Conservation (phyloP, 73 alveolate species). For the Urostyla sp. region DNA sequence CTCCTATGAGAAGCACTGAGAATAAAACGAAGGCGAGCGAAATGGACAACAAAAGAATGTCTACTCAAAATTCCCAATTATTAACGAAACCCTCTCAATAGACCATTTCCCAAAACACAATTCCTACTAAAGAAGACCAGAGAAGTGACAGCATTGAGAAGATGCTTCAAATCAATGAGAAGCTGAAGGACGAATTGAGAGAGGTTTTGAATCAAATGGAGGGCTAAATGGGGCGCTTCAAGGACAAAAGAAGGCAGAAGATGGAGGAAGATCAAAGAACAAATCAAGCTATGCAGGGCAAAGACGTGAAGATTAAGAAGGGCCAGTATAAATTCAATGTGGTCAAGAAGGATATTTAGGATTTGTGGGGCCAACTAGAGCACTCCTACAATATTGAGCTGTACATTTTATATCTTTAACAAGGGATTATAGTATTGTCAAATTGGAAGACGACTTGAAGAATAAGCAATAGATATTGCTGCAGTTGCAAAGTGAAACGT, state of each 20-base stretch:
- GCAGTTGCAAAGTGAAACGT: constrained; percentile 16
- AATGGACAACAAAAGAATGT: too few species aligned
- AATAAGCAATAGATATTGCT: constrained; percentile 19
- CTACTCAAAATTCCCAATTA: too few species aligned
- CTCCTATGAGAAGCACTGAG: too few species aligned
- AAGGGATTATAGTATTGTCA: constrained; percentile 11
- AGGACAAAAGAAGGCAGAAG: constrained; percentile 45
- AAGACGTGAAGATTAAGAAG: constrained; percentile 47
- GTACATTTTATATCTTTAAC: too few species aligned
- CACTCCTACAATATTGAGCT: constrained; percentile 66
- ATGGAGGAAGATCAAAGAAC: constrained; percentile 18
- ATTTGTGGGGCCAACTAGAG: constrained; percentile 63
- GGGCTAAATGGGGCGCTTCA: not conserved
- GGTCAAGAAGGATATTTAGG: constrained; percentile 52
- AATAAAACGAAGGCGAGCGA: too few species aligned
- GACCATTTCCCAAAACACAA: too few species aligned
- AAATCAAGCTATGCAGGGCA: constrained; percentile 10
- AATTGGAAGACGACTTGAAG: constrained; percentile 64
- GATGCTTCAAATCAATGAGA: constrained; percentile 49
- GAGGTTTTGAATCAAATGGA: constrained; percentile 50
- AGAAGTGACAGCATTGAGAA: constrained; percentile 38
- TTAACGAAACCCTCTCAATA: too few species aligned
- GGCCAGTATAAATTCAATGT: constrained; percentile 13
- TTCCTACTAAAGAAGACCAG: not conserved
- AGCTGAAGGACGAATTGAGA: constrained; percentile 39